Evolutionary conservation across 2,329 filamentous ascomycete species (phyloP), one percentile per base, ranked within the genome.

Genomic region (Phyllachora maydis): DNA sequence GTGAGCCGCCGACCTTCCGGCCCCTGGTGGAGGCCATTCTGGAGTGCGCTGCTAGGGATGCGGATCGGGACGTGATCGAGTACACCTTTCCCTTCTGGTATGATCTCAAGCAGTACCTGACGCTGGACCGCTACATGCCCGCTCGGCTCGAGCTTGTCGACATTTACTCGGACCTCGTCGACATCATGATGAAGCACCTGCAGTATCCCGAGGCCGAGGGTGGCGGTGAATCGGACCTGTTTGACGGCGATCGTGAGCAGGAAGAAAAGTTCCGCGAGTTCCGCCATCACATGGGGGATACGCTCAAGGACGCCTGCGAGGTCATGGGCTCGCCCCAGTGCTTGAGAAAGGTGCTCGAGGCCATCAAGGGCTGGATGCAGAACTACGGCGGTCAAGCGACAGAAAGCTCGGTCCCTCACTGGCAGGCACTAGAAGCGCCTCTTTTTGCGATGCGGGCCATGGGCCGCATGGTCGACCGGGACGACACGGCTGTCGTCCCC

Each of bases 61-160:
- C 70, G 42, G 85, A 93, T 25, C 69, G 76, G 30, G 88, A 98
- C 34, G 81, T 83, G 4, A 82, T 98, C 32, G 78, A 81, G 25
- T 70, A 88, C 38, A 98, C 90, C 0, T 98, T 98, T 49, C 70
- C 69, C 35, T 95, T 98, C 52, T 98, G 88, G 88, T 95, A 90
- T 43, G 88, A 98, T 42, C 62, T 98, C 22, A 98, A 98, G 56
- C 82, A 93, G 45, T 93, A 91, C 43, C 59, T 98, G 22, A 82
- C 83, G 2, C 50, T 98, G 25, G 85, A 95, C 17, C 74, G 74
- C 34, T 98, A 93, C 43, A 76, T 78, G 24, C 65, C 82, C 37
- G 76, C 83, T 19, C 69, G 83, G 24, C 47, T 81, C 32, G 62
- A 76, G 36, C 65, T 81, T 26, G 59, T 78, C 17, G 78, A 90